These are phyloP conservation scores for Colletotrichum costaricense DNA, from an alignment of 2,329 filamentous ascomycete genomes.

Conservation along the genomic window DNA sequence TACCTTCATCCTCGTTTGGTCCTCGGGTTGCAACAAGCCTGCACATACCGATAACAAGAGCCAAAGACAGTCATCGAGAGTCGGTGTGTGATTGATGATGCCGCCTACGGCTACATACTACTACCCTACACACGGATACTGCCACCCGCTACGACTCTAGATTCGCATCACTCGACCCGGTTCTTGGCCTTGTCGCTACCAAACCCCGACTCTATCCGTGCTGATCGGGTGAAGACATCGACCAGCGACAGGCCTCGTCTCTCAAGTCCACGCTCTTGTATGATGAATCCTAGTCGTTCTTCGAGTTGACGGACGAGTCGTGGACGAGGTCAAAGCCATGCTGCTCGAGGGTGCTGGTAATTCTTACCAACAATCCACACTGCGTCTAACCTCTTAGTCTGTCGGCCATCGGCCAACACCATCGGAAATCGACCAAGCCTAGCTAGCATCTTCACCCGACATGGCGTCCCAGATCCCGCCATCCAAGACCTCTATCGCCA, in stretches of 20 bases:
- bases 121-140: background rate
- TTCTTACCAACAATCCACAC: background rate
- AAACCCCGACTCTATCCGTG: constrained; percentile 4
- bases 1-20: background rate
- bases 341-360: background rate
- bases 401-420: background rate
- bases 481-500: constrained; percentile 3
- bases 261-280: background rate
- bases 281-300: background rate
- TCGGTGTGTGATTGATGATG: background rate
- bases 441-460: constrained; percentile 7
- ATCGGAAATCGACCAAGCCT: background rate
- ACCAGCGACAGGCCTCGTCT: background rate
- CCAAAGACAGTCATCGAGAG: background rate
- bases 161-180: constrained; percentile 6
- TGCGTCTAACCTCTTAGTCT: background rate
- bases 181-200: constrained; percentile 4
- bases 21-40: background rate
- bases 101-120: too few species aligned
- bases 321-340: constrained; percentile 21
- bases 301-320: background rate
- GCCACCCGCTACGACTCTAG: background rate
- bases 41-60: background rate
- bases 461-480: constrained; percentile 14
- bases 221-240: background rate